Evolutionary conservation across 805 yeast genomes (phyloP), one percentile per base, ranked within the genome.

Genomic region (Zygotorulaspora sp.): DNA sequence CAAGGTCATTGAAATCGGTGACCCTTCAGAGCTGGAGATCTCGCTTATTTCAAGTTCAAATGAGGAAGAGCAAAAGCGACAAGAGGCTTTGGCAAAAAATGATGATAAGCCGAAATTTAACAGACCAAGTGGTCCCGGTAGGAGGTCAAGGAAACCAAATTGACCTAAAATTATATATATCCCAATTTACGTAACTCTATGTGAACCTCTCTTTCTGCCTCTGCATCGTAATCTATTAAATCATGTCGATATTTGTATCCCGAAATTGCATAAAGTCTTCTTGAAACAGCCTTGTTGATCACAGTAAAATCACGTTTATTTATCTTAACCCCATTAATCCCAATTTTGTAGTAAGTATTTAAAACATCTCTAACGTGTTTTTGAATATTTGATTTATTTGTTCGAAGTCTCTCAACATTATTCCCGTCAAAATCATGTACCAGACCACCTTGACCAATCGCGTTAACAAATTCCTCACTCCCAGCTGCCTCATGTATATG

Each of bases 81-180:
- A 28, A 35, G 47, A 36, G 11, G 43, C 50, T 1, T 30, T 41
- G 1, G 45, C 47, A 7, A 38, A 41, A 14, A 18, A 45, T 6
- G 32, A 46, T 9, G 34, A 47, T 16, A 44, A 36, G n/a, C 35
- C 38, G 29, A 74, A 65, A 44, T 74, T 75, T 44, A 58, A 64
- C 41, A 81, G 77, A 61, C 92, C 92, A 31, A 74, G 71, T 49
- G 87, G 89, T 10, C 90, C 92, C 24, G 72, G 81, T 51, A 71
- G 78, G 50, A 69, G 73, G 59, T 6, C 7, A 61, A 50, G 48
- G 50, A 36, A 34, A 31, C 32, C n/a, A 16, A 12, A 19, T 18
- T 18, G 22, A 14, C 22, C 17, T 37, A 31, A 14, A 32, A 32
- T 18, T 21, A 28, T 14, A 15, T 21, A 40, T 35, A 32, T 17